Conservation (phyloP, 192 early-diverging fungal species). For the Allomyces javanicus region DNA sequence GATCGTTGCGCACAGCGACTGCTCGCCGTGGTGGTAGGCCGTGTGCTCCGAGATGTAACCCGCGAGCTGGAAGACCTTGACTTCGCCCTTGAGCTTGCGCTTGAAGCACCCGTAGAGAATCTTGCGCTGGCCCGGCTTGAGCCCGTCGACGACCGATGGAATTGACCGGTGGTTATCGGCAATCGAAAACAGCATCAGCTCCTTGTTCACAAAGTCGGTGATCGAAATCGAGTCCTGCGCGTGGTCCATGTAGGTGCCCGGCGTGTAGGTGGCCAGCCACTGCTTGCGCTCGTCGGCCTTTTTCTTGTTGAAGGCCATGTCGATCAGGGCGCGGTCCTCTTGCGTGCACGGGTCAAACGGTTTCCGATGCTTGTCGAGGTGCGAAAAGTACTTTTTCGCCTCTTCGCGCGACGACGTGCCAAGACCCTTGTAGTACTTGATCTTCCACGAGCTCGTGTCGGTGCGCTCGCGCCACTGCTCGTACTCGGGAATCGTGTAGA, state of each 20-base stretch:
- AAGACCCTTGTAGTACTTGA: constrained; percentile 97
- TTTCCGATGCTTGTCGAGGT: constrained; percentile 61
- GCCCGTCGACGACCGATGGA: constrained; percentile 77
- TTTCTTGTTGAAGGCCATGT: constrained; percentile 94
- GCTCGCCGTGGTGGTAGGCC: constrained; percentile 91
- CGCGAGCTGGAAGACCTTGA: constrained; percentile 74
- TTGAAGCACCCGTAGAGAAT: constrained; percentile 74
- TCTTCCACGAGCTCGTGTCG: constrained; percentile 52
- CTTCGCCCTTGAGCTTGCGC: constrained; percentile 54
- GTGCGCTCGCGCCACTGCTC: constrained; percentile 64
- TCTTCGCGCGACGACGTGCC: constrained; percentile 70
- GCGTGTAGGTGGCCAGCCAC: constrained; percentile 63
- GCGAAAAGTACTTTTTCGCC: constrained; percentile 79
- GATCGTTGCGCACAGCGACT: constrained; percentile 60
- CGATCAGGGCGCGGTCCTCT: constrained; percentile 57
- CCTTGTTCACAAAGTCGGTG: constrained; percentile 82
- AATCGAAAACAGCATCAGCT: constrained; percentile 84
- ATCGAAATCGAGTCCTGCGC: constrained; percentile 52
- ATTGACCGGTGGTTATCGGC: constrained; percentile 90
- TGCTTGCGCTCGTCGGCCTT: constrained; percentile 88
- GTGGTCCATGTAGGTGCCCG: constrained; percentile 81
- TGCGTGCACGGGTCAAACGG: constrained; percentile 31
- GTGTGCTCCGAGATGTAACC: constrained; percentile 76
- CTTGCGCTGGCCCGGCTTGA: constrained; percentile 95
- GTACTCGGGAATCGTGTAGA: constrained; percentile 88